Conservation (phyloP, 1,284 basidiomycete genomes). For the Cryptococcus amylolentus region DNA sequence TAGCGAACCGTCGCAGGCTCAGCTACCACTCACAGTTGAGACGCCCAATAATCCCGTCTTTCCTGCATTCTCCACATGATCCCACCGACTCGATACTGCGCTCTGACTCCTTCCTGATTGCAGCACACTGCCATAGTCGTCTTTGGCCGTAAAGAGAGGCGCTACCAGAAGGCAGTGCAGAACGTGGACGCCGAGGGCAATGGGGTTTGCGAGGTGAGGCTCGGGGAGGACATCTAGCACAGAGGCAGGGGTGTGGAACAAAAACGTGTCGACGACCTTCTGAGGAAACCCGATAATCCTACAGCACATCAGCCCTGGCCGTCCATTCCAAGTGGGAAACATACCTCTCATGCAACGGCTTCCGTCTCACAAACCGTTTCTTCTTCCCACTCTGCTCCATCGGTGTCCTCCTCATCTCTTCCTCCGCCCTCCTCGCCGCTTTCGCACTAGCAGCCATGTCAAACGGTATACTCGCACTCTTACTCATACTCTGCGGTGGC, state of each 20-base stretch:
- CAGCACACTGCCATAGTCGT: conserved; percentile 20
- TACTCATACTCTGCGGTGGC: conserved; percentile 33
- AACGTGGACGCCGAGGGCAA: conserved; percentile 29
- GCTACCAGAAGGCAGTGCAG: conserved; percentile 42
- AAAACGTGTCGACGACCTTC: conserved; percentile 24
- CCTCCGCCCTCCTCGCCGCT: conserved; percentile 25
- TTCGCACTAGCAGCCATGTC: conserved; percentile 39
- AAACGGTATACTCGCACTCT: conserved; percentile 36
- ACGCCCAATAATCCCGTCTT: conserved; percentile 22
- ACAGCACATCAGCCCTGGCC: neutral
- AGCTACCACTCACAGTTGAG: conserved; percentile 26
- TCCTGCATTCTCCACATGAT: conserved; percentile 27
- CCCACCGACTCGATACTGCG: conserved; percentile 34
- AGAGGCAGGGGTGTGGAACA: conserved; percentile 26
- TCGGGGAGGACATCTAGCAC: conserved; percentile 37
- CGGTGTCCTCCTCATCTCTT: conserved; percentile 8
- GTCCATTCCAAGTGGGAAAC: conserved; percentile 1
- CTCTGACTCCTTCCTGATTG: conserved; percentile 5
- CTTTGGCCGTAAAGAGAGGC: conserved; percentile 25
- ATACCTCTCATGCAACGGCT: conserved; percentile 35
- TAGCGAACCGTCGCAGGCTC: neutral
- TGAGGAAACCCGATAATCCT: conserved; percentile 28
- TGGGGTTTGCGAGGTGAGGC: conserved; percentile 36
- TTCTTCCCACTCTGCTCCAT: conserved; percentile 12
- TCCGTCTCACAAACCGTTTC: conserved; percentile 38